phyloP scores from a whole-genome alignment of 2,329 filamentous ascomycete species.

The Microascus cirrosus region DNA sequence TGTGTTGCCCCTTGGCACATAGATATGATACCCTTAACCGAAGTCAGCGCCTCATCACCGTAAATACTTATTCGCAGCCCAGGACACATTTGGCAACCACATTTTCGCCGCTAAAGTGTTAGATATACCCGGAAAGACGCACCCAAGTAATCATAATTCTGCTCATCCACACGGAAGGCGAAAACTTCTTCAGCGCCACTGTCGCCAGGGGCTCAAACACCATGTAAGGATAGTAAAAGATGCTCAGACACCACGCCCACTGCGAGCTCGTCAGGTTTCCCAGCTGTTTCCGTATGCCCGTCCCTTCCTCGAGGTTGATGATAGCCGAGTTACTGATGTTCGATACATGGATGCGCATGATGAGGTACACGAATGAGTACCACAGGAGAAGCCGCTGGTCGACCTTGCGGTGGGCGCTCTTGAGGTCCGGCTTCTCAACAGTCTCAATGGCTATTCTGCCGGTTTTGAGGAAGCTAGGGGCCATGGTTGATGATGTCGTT shows the following conservation, averaged over 20 bases:
- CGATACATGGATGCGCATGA: constrained; percentile 14
- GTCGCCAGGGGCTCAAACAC: constrained; percentile 14
- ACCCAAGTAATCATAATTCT: constrained; percentile 15
- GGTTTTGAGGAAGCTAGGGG: not conserved
- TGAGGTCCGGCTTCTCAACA: constrained; percentile 5
- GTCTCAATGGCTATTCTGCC: not conserved
- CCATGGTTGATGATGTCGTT: not conserved
- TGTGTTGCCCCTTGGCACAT: constrained; percentile 13
- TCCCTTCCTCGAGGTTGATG: constrained; percentile 15
- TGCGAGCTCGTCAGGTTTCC: constrained; percentile 11
- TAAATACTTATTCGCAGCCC: no score
- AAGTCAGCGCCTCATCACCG: no score
- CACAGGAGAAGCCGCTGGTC: constrained; percentile 13
- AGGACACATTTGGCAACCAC: no score
- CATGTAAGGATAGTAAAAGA: constrained; percentile 16
- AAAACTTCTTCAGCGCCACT: constrained; percentile 12
- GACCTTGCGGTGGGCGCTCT: constrained; percentile 11
- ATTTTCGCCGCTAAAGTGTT: no score
- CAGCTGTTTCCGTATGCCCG: constrained; percentile 13
- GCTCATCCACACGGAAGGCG: constrained; percentile 14
- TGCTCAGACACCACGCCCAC: constrained; percentile 14
- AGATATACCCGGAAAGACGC: not conserved
- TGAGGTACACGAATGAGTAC: constrained; percentile 13
- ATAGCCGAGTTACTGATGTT: constrained; percentile 16
- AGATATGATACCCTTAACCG: constrained; percentile 9